phyloP scores from a whole-genome alignment of 2,329 filamentous ascomycete species.

The Neurospora sp. region DNA sequence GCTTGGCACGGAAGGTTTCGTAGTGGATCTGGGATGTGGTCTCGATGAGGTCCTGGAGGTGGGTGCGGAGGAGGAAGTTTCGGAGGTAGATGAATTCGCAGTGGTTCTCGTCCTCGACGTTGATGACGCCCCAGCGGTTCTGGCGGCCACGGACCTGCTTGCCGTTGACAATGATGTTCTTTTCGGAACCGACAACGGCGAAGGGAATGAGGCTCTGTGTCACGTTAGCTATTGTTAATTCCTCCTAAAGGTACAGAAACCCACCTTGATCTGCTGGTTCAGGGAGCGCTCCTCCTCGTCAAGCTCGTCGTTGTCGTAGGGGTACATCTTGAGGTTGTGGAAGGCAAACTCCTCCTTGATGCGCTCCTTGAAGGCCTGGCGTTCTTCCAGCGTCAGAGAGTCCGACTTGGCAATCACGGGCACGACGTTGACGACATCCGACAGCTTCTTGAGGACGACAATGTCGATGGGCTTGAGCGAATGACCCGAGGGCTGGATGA shows the following conservation, averaged over 20 bases:
- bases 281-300: constrained; percentile 91
- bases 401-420: constrained; percentile 98
- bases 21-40: constrained; percentile 99
- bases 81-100: constrained; percentile 98
- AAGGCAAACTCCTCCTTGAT: constrained; percentile 99
- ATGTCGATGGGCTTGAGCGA: constrained; percentile 99
- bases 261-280: constrained; percentile 94
- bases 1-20: constrained; percentile 99
- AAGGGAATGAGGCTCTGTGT: constrained; percentile 87
- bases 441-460: constrained; percentile 98
- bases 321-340: constrained; percentile 99
- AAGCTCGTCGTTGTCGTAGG: constrained; percentile 98
- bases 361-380: constrained; percentile 91
- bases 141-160: constrained; percentile 96
- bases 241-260: constrained; percentile 11
- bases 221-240: constrained; percentile 2
- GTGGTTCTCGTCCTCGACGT: constrained; percentile 98
- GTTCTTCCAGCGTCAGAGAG: constrained; percentile 90
- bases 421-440: constrained; percentile 97
- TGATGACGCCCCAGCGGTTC: constrained; percentile 99
- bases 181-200: constrained; percentile 95
- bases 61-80: constrained; percentile 96
- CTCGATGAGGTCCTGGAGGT: constrained; percentile 97
- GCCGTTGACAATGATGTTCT: constrained; percentile 93
- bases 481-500: constrained; percentile 97